Evolutionary conservation across 768 basidiomycete species (phyloP), one percentile per base, ranked within the genome.

Genomic region (Kwoniella dejecticola): DNA sequence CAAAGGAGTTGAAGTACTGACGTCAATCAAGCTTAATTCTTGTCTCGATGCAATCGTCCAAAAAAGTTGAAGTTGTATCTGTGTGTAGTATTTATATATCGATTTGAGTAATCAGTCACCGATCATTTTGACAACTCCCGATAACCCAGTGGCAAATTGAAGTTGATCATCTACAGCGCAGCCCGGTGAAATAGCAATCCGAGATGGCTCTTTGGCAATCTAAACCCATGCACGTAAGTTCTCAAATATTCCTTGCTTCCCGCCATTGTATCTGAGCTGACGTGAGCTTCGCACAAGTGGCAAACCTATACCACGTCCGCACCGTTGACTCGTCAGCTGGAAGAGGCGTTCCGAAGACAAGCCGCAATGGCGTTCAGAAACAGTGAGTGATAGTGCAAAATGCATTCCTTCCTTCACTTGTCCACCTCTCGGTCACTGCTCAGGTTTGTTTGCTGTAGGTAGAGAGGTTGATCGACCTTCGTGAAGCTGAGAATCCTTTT

Each of bases 321-420:
- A 23, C 54, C 54, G 10, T 30, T 46, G 10, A 56, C 54, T 2
- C 54, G 42, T 45, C 29, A 56, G n/a, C 42, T 46, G 27, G 54
- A 56, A 36, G 54, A 56, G n/a, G 54, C 54, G 17, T 56, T 56
- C 29, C 29, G 54, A 10, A 27, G 42, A 45, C 54, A 56, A 46
- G 54, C 54, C 12, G 27, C 54, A 10, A 10, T 31, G 27, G 54
- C 54, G 8, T 56, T 56, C 12, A 21, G 29, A 21, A 13, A 23
- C 30, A 41, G 54, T 54, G 27, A 26, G 38, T 42, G 19, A 8
- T n/a, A n/a, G 11, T 42, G 36, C 17, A 17, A 8, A 38, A 38
- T 17, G 8, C 36, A 17, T 42, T 42, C 15, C 33, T 36, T 36
- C 33, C 33, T 36, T n/a, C n/a, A n/a, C n/a, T n/a, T n/a, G n/a